Evolutionary conservation across 305 asterid species (phyloP).

Genomic region (Fraxinus sp.): DNA sequence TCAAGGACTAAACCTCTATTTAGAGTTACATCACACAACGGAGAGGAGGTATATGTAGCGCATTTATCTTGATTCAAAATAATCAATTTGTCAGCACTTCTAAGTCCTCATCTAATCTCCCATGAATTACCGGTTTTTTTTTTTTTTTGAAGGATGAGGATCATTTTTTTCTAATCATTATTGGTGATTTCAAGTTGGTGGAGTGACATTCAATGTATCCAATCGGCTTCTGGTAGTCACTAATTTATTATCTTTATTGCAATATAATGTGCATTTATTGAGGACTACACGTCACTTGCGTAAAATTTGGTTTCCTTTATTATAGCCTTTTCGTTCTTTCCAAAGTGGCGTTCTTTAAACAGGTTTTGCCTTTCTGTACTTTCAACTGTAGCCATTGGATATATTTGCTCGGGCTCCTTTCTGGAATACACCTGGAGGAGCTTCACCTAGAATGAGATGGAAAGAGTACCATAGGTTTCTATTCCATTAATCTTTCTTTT

Average conservation of each 20-base stretch:
- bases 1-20: conserved; percentile 64
- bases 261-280: neutral
- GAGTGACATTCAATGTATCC: conserved; percentile 11
- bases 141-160: neutral
- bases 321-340: conserved; percentile 4
- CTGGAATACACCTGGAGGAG: neutral
- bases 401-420: neutral
- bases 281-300: neutral
- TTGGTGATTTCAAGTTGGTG: conserved; percentile 15
- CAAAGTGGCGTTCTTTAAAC: neutral
- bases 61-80: conserved; percentile 16
- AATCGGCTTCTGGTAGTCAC: neutral
- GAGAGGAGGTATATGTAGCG: conserved; percentile 71
- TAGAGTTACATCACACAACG: conserved; percentile 70
- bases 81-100: neutral
- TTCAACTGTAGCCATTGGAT: neutral
- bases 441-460: neutral
- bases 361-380: neutral
- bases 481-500: neutral
- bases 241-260: conserved; percentile 1
- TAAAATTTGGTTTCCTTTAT: conserved; percentile 4
- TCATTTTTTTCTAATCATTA: neutral
- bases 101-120: neutral
- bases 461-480: neutral
- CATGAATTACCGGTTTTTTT: neutral